These are phyloP conservation scores for Trichosporon coremiiforme DNA, from an alignment of 1,284 basidiomycete genomes.

Conservation along the genomic window DNA sequence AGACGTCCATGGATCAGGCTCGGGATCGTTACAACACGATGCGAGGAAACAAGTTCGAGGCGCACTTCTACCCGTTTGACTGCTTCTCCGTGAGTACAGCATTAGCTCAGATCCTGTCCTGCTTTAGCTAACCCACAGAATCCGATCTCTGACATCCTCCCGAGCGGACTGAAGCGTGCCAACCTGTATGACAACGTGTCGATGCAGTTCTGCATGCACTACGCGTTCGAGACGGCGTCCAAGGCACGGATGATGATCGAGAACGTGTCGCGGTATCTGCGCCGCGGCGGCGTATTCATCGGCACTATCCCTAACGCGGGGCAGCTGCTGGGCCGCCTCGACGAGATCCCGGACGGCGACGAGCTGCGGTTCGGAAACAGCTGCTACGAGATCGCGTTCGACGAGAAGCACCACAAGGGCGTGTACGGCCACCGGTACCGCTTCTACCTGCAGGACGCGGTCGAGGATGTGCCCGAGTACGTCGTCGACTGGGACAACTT, in stretches of 20 bases:
- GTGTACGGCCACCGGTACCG: slow-evolving; percentile 87
- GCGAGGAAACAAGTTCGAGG: slow-evolving; percentile 66
- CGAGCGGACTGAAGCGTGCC: slow-evolving; percentile 61
- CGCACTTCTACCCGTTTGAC: slow-evolving; percentile 82
- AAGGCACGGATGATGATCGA: slow-evolving; percentile 91
- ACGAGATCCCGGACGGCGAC: slow-evolving; percentile 64
- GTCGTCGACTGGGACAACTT: slow-evolving; percentile 94
- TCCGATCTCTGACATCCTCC: slow-evolving; percentile 70
- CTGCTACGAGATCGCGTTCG: slow-evolving; percentile 86
- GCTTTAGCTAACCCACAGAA: slow-evolving; percentile 53
- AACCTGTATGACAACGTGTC: slow-evolving; percentile 83
- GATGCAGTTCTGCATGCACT: slow-evolving; percentile 99
- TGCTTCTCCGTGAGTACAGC: slow-evolving; percentile 68
- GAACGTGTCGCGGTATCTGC: slow-evolving; percentile 80
- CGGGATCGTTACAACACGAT: slow-evolving; percentile 65
- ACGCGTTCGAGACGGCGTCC: slow-evolving; percentile 85
- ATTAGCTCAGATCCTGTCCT: too few species aligned
- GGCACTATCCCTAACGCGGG: slow-evolving; percentile 92
- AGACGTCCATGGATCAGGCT: slow-evolving; percentile 88
- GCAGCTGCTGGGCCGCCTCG: slow-evolving; percentile 71
- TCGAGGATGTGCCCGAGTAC: slow-evolving; percentile 96
- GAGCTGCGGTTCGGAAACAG: slow-evolving; percentile 84
- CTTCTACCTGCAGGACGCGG: slow-evolving; percentile 92
- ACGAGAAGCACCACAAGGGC: slow-evolving; percentile 65
- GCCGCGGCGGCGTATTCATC: slow-evolving; percentile 82